Percentiles rank a stretch among this genome's conserved stretches.
phyloP scores from a whole-genome alignment of 2,329 filamentous ascomycete genomes.

The Verticillium nubilum region DNA sequence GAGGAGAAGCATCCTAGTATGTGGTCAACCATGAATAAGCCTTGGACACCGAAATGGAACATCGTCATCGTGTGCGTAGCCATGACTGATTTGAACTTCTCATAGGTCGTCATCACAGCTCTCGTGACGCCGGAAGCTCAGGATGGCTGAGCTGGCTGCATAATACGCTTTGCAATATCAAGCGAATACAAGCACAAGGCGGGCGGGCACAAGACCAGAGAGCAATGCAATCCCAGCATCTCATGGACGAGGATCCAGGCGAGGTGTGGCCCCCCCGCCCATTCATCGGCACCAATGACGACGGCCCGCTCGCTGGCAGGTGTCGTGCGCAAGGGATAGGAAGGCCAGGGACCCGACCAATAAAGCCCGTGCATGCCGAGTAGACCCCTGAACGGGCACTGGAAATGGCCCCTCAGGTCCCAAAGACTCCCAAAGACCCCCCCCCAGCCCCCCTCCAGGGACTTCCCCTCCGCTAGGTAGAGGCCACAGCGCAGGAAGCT shows the following conservation, averaged over 20 bases:
- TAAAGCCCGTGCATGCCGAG: background rate
- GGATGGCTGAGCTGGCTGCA: background rate
- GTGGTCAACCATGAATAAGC: background rate
- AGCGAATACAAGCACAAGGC: background rate
- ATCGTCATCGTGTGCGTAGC: background rate
- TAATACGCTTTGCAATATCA: background rate
- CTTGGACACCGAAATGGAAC: background rate
- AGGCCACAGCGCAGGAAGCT: background rate
- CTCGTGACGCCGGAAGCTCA: background rate
- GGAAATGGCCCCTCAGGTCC: background rate
- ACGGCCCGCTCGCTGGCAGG: background rate
- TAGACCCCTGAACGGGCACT: background rate
- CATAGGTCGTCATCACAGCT: background rate
- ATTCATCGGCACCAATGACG: background rate
- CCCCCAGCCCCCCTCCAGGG: background rate
- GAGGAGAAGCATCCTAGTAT: background rate
- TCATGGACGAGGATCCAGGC: constrained; percentile 4
- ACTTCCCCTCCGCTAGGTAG: background rate
- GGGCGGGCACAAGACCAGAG: background rate
- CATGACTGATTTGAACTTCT: background rate
- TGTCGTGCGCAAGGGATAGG: background rate
- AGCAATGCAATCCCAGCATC: background rate
- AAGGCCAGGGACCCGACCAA: background rate
- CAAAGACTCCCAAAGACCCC: background rate
- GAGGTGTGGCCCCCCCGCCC: background rate